phyloP scores from a whole-genome alignment of 2,329 filamentous ascomycete species.

The Westerdykella sp. region DNA sequence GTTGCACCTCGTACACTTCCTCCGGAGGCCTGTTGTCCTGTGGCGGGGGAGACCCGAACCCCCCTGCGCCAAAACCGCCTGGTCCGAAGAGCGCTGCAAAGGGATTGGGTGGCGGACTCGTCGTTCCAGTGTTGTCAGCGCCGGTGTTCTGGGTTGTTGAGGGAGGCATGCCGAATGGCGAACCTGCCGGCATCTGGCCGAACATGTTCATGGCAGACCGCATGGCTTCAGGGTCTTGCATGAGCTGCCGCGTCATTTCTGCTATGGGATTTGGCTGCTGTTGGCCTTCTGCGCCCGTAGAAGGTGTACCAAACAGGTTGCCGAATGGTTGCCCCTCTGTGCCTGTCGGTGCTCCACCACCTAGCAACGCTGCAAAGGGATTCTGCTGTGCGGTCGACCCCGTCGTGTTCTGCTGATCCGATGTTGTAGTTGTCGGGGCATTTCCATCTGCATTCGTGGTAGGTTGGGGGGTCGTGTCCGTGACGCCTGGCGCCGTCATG shows the following conservation, averaged over 20 bases:
- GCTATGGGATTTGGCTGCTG: conserved; percentile 45
- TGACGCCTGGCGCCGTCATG: conserved; percentile 88
- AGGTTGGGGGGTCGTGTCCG: conserved; percentile 66
- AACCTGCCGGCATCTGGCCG: conserved; percentile 43
- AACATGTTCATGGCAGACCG: conserved; percentile 50
- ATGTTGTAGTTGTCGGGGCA: conserved; percentile 32
- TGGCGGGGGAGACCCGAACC: conserved; percentile 44
- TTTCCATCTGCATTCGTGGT: conserved; percentile 13
- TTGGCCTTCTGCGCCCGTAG: conserved; percentile 17
- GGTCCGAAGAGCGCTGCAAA: conserved; percentile 43
- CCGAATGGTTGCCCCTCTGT: conserved; percentile 53
- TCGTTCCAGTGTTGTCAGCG: conserved; percentile 39
- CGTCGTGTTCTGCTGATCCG: conserved; percentile 34
- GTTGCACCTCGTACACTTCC: conserved; percentile 83
- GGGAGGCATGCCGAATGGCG: conserved; percentile 36
- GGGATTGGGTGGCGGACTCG: conserved; percentile 29
- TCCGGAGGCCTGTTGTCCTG: conserved; percentile 84
- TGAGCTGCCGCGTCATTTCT: conserved; percentile 41
- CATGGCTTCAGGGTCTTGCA: conserved; percentile 55
- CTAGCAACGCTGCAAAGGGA: conserved; percentile 43
- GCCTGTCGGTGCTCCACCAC: conserved; percentile 22
- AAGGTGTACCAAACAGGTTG: conserved; percentile 49
- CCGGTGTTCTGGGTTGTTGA: conserved; percentile 49
- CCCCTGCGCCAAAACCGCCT: conserved; percentile 36
- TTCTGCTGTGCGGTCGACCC: conserved; percentile 35